Evolutionary conservation across 805 yeast species (phyloP).

Genomic region (Candida cerambycidarum): DNA sequence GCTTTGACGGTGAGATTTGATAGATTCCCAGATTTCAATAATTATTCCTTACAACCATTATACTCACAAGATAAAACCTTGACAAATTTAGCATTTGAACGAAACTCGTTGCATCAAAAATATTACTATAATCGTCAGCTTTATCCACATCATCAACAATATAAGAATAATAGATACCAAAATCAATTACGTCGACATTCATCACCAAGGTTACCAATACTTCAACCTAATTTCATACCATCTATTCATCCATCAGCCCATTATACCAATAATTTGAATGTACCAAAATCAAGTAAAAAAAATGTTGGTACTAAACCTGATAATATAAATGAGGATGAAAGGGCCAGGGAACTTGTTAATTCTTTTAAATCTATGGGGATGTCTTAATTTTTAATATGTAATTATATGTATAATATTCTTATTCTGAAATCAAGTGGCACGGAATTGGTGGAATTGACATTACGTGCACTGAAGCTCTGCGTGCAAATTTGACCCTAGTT

Average conservation of each 20-base stretch:
- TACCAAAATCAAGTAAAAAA: slow-evolving; percentile 10
- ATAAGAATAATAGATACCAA: background rate
- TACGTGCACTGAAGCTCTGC: no score
- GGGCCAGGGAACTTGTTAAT: slow-evolving; percentile 30
- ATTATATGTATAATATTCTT: background rate
- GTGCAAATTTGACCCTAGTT: no score
- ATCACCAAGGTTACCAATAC: slow-evolving; percentile 12
- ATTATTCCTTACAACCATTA: slow-evolving; percentile 26
- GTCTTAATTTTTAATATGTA: slow-evolving; percentile 5
- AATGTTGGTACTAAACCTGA: slow-evolving; percentile 4
- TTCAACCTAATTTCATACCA: slow-evolving; percentile 15
- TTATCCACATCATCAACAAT: slow-evolving; percentile 1
- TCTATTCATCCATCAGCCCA: slow-evolving; percentile 15
- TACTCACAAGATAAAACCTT: slow-evolving; percentile 16
- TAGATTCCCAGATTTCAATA: slow-evolving; percentile 45
- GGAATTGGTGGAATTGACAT: no score
- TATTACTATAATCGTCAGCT: slow-evolving; percentile 24
- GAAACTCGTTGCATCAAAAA: slow-evolving; percentile 32
- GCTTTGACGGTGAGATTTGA: slow-evolving; percentile 61
- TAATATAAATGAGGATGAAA: slow-evolving; percentile 24
- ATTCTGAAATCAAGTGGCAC: no score
- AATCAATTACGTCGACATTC: slow-evolving; percentile 7
- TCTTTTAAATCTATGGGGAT: slow-evolving; percentile 20
- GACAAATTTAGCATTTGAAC: slow-evolving; percentile 30
- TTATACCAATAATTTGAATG: slow-evolving; percentile 13